phyloP scores from a whole-genome alignment of 1,284 basidiomycete species.

The Irpex lacteus region DNA sequence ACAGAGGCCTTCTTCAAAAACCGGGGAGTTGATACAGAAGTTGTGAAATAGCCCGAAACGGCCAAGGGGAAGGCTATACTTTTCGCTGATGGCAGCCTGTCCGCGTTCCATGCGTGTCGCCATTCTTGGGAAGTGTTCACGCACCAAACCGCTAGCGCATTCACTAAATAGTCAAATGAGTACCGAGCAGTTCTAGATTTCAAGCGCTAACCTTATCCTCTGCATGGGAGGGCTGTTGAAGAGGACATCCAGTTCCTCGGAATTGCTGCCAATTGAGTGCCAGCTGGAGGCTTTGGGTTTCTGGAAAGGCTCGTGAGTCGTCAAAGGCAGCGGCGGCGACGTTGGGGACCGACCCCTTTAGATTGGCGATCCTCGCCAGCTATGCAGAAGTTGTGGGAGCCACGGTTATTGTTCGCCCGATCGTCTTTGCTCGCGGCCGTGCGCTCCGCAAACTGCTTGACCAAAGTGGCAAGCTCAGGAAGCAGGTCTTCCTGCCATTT shows the following conservation, averaged over 20 bases:
- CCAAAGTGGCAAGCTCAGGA: not conserved
- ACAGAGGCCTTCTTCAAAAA: not conserved
- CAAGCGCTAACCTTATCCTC: not conserved
- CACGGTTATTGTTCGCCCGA: not conserved
- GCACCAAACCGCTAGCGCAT: not conserved
- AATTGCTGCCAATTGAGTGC: not conserved
- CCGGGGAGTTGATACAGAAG: slow-evolving; percentile 5
- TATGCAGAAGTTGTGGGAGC: not conserved
- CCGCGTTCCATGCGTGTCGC: not conserved
- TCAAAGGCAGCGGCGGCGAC: too few species aligned
- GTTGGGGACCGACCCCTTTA: not conserved
- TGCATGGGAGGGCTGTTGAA: not conserved
- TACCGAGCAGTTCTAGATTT: not conserved
- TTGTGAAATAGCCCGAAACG: slow-evolving; percentile 6
- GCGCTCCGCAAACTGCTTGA: not conserved
- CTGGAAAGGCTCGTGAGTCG: not conserved
- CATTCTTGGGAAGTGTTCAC: not conserved
- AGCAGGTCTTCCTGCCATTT: not conserved
- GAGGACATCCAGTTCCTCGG: not conserved
- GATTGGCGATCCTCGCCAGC: not conserved
- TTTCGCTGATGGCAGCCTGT: not conserved
- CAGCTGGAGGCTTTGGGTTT: not conserved
- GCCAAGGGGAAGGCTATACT: not conserved
- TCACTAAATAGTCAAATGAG: not conserved
- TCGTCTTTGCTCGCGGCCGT: not conserved